Evolutionary conservation across 2,329 filamentous ascomycete genomes (phyloP).

Genomic region (Ophiostoma sp.): DNA sequence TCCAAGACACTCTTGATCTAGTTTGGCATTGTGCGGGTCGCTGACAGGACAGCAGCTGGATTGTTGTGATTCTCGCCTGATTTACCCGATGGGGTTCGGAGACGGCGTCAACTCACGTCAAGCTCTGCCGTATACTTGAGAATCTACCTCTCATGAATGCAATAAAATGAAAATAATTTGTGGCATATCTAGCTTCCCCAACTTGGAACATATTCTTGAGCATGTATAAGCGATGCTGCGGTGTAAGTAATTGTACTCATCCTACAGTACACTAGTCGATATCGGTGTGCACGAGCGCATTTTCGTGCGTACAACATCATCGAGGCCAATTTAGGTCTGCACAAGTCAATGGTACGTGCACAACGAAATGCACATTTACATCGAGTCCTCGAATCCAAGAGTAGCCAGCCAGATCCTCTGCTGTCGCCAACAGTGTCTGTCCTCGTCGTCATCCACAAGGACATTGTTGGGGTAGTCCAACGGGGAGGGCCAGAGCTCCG

Average conservation of each 20-base stretch:
- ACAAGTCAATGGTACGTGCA: neutral
- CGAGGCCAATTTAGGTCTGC: neutral
- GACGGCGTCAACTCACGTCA: too few species aligned
- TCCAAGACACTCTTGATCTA: neutral
- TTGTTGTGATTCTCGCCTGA: neutral
- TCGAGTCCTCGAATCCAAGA: neutral
- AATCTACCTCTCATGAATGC: too few species aligned
- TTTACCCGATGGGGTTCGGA: neutral
- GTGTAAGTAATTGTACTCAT: neutral
- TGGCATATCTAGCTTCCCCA: too few species aligned
- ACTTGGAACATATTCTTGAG: too few species aligned
- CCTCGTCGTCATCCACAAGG: neutral
- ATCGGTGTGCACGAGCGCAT: neutral
- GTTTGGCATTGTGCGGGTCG: too few species aligned
- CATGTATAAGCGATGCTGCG: neutral
- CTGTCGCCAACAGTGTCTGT: neutral
- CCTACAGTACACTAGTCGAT: neutral
- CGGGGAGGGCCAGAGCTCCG: neutral
- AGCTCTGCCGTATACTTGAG: too few species aligned
- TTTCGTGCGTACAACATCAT: neutral
- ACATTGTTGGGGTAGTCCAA: slow-evolving; percentile 17
- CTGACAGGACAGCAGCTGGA: neutral
- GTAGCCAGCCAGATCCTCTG: neutral
- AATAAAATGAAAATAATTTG: too few species aligned
- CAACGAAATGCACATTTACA: neutral